Evolutionary conservation across 176 grass and related monocot species (phyloP), one percentile per base, ranked within the genome.

Genomic region (Eleusine coracana): DNA sequence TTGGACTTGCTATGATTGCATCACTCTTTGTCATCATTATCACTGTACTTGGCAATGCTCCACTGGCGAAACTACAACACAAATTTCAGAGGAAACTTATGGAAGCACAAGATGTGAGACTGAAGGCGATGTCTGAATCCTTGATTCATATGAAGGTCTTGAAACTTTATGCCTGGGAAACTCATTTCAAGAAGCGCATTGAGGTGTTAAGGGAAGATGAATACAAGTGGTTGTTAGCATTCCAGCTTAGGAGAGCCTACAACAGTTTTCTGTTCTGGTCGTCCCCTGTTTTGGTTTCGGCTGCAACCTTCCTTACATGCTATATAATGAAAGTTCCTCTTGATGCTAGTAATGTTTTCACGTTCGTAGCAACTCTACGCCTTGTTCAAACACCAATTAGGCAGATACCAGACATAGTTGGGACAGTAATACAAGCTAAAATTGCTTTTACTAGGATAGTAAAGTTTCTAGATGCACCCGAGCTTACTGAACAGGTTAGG

Each of bases 81-180:
- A 91, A 85, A 70, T 98, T 87, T 90, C 96, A 98, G 88, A 93
- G 60, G 40, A 86, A 51, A 49, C 89, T 98, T 66, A 98, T 98
- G 96, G 89, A 88, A 80, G 82, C 96, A 65, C 93, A 98, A 86
- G 96, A 98, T 81, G 61, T 67, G 68, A 95, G 96, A 65, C 60
- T 98, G 71, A 98, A 98, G 78, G 91, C 93, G 15, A 86, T 98
- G 78, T 85, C 93, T 1, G 96, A 98, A 73, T 92, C 91, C 14
- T 91, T 95, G 81, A 81, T 89, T 58, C 90, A 91, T 60, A 93
- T 98, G 85, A 98, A 93, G 44, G 87, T 95, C 7, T 65, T 98
- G 77, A 98, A 95, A 41, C 89, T 98, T 56, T 95, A 98, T 81
- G 96, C 96, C 50, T 98, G 96, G 96, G 96, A 98, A 82, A 71